Evolutionary conservation across 2,329 filamentous ascomycete genomes (phyloP).

Genomic region (Amesomyces nigricolor): DNA sequence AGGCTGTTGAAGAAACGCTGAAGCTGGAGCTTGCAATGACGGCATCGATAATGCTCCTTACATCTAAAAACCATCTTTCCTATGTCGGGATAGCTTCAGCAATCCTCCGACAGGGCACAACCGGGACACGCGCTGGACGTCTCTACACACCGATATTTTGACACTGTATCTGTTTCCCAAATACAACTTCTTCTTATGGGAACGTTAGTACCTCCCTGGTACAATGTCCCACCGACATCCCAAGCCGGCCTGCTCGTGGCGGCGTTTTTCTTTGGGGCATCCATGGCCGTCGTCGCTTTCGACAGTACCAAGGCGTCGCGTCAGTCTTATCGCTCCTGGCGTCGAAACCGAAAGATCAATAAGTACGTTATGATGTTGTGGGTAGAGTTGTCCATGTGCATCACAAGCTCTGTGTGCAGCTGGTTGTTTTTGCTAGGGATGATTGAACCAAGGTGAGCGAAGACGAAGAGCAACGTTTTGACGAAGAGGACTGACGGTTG

Average conservation of each 20-base stretch:
- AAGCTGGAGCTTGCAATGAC: too few species aligned
- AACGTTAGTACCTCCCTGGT: constrained; percentile 20
- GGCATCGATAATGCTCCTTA: too few species aligned
- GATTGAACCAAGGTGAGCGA: constrained; percentile 27
- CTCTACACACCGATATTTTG: neutral
- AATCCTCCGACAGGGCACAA: neutral
- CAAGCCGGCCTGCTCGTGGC: constrained; percentile 18
- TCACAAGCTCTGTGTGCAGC: constrained; percentile 29
- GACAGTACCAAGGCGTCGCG: constrained; percentile 30
- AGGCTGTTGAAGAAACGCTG: too few species aligned
- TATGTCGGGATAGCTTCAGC: too few species aligned
- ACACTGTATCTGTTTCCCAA: neutral
- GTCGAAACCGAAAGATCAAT: constrained; percentile 27
- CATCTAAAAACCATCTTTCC: neutral
- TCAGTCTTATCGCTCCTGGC: constrained; percentile 29
- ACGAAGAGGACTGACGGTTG: neutral
- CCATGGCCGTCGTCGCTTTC: constrained; percentile 32
- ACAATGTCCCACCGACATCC: constrained; percentile 1
- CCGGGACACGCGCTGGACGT: neutral
- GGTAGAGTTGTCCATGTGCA: constrained; percentile 30
- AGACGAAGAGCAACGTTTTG: constrained; percentile 12
- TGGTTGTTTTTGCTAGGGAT: constrained; percentile 32
- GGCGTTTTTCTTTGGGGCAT: constrained; percentile 31
- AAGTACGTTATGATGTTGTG: constrained; percentile 37
- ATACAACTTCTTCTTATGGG: constrained; percentile 1